Conservation (phyloP, 306 rosid species). For the Aeschynomene evenia region DNA sequence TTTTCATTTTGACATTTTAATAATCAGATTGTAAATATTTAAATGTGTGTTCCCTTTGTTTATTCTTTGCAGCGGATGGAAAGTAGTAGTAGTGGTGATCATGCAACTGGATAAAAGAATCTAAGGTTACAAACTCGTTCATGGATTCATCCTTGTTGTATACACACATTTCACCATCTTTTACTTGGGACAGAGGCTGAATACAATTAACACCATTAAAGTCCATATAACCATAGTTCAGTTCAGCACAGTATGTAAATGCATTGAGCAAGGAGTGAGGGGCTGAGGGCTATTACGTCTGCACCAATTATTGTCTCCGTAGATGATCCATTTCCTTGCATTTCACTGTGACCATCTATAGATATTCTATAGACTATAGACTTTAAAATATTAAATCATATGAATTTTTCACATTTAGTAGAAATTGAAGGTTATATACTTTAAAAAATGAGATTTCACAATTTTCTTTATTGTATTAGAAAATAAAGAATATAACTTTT, state of each 20-base stretch:
- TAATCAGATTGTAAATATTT: constrained; percentile 9
- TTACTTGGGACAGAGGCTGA: constrained; percentile 1
- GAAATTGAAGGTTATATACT: too few species aligned
- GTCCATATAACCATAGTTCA: constrained; percentile 4
- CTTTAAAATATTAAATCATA: too few species aligned
- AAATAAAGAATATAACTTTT: too few species aligned
- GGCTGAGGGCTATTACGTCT: constrained; percentile 13
- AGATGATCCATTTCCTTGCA: constrained; percentile 7
- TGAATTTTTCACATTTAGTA: too few species aligned
- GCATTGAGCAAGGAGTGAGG: not conserved
- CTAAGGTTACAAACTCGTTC: constrained; percentile 12
- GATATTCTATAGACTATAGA: too few species aligned
- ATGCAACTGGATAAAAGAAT: constrained; percentile 27
- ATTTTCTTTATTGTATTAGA: too few species aligned
- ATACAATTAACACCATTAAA: constrained; percentile 5
- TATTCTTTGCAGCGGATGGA: constrained; percentile 57
- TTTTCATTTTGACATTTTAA: constrained; percentile 1
- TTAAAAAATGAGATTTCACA: too few species aligned
- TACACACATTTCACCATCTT: not conserved
- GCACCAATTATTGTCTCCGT: not conserved
- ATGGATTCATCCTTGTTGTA: constrained; percentile 9
- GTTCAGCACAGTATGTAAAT: not conserved
- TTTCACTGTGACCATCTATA: constrained; percentile 11
- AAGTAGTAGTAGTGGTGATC: not conserved
- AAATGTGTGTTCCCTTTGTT: constrained; percentile 7